A percentile compares a stretch with the other conserved stretches of the same genome.
Conservation (phyloP, 1,139 yeast genomes). For the Pichia sp. region DNA sequence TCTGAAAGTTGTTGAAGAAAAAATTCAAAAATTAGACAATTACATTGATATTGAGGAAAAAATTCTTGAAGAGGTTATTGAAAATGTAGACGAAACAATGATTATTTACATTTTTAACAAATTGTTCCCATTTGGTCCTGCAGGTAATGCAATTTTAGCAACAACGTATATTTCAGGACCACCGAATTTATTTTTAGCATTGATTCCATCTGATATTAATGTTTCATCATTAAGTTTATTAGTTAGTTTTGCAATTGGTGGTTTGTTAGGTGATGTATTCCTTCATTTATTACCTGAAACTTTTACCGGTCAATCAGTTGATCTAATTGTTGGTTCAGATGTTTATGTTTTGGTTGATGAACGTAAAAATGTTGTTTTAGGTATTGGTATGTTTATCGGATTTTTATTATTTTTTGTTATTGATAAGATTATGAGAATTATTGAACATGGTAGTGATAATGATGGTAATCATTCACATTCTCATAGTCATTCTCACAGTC, state of each 20-base stretch:
- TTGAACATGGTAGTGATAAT: conserved; percentile 33
- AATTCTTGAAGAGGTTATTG: no score
- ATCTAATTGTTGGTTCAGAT: conserved; percentile 29
- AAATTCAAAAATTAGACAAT: no score
- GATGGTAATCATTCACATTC: conserved; percentile 27
- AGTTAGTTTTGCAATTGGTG: conserved; percentile 67
- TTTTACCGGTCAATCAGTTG: conserved; percentile 45
- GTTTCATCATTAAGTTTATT: conserved; percentile 42
- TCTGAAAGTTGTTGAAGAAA: no score
- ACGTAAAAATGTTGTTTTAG: conserved; percentile 41
- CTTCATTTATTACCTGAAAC: conserved; percentile 61
- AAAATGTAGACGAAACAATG: neutral
- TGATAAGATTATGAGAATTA: conserved; percentile 50
- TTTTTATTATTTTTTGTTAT: conserved; percentile 48
- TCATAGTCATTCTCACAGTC: conserved; percentile 42
- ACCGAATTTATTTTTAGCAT: conserved; percentile 48
- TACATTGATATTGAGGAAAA: neutral
- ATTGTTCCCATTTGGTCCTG: conserved; percentile 50
- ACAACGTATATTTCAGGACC: conserved; percentile 57
- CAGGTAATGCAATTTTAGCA: conserved; percentile 54
- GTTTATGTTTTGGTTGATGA: conserved; percentile 37
- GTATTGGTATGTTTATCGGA: conserved; percentile 50
- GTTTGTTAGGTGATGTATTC: conserved; percentile 62
- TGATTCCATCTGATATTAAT: conserved; percentile 44
- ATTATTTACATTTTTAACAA: conserved; percentile 31